Base-by-base conservation (phyloP, 169 alveolate species). In the Plasmodium vivax region DNA sequence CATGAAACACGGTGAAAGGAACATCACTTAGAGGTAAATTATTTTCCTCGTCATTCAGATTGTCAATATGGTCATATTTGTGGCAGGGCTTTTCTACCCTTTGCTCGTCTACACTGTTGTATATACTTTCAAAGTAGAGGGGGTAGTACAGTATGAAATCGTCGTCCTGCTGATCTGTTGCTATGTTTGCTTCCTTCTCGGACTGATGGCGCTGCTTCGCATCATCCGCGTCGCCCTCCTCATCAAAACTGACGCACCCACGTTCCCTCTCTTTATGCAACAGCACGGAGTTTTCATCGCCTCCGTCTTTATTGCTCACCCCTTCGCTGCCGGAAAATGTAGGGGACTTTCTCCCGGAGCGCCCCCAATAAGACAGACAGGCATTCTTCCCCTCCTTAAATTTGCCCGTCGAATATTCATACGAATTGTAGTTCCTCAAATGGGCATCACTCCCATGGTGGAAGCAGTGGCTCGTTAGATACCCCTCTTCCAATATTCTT, bases 1-100 rank as follows among this genome's bases (percentile, higher is more conserved):
- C 98, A 90, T 97, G 98, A 95, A 93, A 97, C 7, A 97, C 98
- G 9, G 98, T 97, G 84, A 93, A 97, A 23, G 98, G 97, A 0
- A 79, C 72, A 62, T 51, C 56, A 27, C 83, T 79, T 30, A 79
- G 32, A 68, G 82, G 43, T 88, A 88, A 56, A 77, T 88, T 54
- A 30, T 79, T 88, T 79, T 62, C 88, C 51, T 41, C 54, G 27
- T 41, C 82, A 58, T 79, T 88, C 74, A 88, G 71, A 27, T 58
- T 58, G 36, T 77, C 90, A 27, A 88, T 88, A 32, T 36, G 47
- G 62, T 88, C 94, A 79, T 88, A 88, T 68, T 88, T 88, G 36
- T 88, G 82, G 72, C 94, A 88, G 2, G 80, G 36, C 54, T 88
- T 56, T 77, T 88, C 90, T 19, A 58, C 54, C 3, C 71, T 9